Evolutionary conservation across 1,284 basidiomycete species (phyloP), one percentile per base, ranked within the genome.

Genomic region (Volvariella volvacea): DNA sequence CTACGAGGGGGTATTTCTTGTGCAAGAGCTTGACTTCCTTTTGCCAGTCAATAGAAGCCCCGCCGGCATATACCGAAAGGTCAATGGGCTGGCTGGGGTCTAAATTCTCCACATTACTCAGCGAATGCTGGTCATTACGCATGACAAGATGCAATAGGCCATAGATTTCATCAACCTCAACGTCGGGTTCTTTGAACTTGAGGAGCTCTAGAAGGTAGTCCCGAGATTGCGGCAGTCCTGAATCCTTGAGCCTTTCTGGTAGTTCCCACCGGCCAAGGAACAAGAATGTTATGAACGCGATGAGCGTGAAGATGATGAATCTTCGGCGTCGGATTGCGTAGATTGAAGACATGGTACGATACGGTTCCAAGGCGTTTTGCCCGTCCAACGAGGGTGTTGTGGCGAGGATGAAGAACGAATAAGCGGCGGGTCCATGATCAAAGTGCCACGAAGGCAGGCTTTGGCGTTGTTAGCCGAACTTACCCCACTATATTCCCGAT

Each of bases 71-170:
- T 42, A 78, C 67, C 3, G 63, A 54, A 54, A 81, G 54, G 14
- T 71, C 64, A 7, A 85, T 55, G 12, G 70, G 66, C 39, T 70
- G 54, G 2, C 59, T 64, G 0, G 71, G 67, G 43, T 76, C 67
- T 55, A 73, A 51, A 14, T 66, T 66, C 16, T 66, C 54, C 14
- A 62, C 58, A 45, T 68, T 65, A 48, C 63, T 65, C 21, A 78
- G 55, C 17, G 66, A 59, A 44, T 70, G 65, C 17, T 62, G 56
- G 34, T 67, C 63, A 43, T 74, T 66, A 14, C 69, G 67, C 0
- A 73, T 77, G 28, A 81, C 73, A 39, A 86, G 69, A 53, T 82
- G 71, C 22, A 87, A 63, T 15, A 87, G 63, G 0, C 80, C 84
- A 47, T 78, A 81, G 21, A 87, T 75, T 59, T 87, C 84, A 39